Conservation (phyloP, 495 filamentous ascomycete species). For the Aspergillus cristatus region DNA sequence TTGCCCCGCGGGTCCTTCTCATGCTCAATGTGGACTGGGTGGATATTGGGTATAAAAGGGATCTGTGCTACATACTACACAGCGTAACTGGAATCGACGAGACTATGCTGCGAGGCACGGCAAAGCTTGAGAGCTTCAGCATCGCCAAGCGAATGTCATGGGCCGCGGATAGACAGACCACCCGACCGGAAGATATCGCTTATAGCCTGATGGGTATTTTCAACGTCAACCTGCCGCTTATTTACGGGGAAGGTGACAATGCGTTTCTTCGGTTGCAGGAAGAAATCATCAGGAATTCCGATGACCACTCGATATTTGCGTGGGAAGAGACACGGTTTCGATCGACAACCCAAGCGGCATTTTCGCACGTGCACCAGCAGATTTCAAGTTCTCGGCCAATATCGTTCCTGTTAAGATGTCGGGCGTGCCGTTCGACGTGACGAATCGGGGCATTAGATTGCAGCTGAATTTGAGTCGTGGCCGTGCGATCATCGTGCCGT, state of each 20-base stretch:
- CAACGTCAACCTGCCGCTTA: slow-evolving; percentile 18
- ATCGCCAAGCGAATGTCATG: slow-evolving; percentile 12
- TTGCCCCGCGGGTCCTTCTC: background rate
- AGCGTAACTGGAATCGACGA: slow-evolving; percentile 3
- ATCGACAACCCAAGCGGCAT: no score
- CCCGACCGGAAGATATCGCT: slow-evolving; percentile 14
- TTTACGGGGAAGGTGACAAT: slow-evolving; percentile 19
- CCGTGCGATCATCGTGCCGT: no score
- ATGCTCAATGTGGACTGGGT: slow-evolving; percentile 2
- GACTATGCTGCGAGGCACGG: background rate
- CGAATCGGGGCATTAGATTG: no score
- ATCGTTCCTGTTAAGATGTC: no score
- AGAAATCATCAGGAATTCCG: slow-evolving; percentile 17
- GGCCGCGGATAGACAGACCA: slow-evolving; percentile 14
- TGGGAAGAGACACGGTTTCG: no score
- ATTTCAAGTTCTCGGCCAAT: no score
- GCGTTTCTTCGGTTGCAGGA: slow-evolving; percentile 18
- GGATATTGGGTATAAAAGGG: background rate
- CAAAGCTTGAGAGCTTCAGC: background rate
- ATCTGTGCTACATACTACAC: background rate
- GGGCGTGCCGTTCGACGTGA: no score
- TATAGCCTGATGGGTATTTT: slow-evolving; percentile 21
- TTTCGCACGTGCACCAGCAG: no score
- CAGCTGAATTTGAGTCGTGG: no score
- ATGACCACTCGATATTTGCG: slow-evolving; percentile 19